Conservation (phyloP, 106 monocot species). For the Dendrobium chrysotoxum region DNA sequence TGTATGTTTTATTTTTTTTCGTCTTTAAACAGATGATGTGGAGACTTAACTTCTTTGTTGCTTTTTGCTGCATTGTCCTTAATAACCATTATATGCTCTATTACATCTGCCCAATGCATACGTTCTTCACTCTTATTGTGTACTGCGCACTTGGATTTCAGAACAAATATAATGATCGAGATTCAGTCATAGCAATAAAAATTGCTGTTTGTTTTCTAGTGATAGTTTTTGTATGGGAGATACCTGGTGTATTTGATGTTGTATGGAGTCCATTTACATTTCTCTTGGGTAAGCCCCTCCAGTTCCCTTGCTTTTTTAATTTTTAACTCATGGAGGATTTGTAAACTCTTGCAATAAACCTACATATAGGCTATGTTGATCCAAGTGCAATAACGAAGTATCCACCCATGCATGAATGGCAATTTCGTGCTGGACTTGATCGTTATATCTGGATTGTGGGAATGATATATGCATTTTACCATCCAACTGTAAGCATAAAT, state of each 20-base stretch:
- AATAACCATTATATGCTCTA: constrained; percentile 39
- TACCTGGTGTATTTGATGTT: constrained; percentile 39
- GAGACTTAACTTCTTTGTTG: constrained; percentile 37
- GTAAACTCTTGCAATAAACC: not conserved
- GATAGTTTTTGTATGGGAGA: constrained; percentile 36
- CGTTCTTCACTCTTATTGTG: constrained; percentile 38
- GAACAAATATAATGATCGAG: constrained; percentile 30
- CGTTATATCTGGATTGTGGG: constrained; percentile 56
- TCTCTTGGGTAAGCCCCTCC: constrained; percentile 22
- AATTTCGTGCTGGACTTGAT: constrained; percentile 50
- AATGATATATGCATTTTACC: constrained; percentile 54
- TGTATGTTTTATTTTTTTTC: not conserved
- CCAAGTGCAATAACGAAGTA: constrained; percentile 25
- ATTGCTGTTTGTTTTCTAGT: constrained; percentile 30
- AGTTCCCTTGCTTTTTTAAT: not conserved
- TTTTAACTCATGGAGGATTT: not conserved
- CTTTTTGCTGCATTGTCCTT: constrained; percentile 37
- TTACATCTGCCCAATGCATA: constrained; percentile 47
- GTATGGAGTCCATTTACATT: constrained; percentile 38
- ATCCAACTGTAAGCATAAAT: constrained; percentile 38
- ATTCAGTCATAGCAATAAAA: constrained; percentile 29
- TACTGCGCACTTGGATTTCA: constrained; percentile 30
- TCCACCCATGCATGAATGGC: constrained; percentile 49
- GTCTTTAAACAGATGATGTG: constrained; percentile 36
- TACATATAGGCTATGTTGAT: constrained; percentile 27